Evolutionary conservation across 1,139 yeast species (phyloP), one percentile per base, ranked within the genome.

Genomic region (Diutina ranongensis): DNA sequence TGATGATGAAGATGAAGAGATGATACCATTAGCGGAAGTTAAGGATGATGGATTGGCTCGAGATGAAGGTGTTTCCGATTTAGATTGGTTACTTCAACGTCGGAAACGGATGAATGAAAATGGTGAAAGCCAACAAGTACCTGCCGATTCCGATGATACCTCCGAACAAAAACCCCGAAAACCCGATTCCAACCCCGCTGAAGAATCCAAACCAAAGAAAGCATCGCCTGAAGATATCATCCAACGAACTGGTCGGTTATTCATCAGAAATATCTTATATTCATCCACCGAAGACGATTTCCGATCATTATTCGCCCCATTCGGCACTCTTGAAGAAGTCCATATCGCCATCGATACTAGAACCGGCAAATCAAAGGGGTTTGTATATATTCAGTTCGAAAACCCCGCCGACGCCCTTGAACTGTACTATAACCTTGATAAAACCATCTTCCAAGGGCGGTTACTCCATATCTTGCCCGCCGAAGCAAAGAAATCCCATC

Each of bases 401-500:
- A 68, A 76, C 50, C 71, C 83, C 10, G 74, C 72, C 13, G 82
- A 83, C 56, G 98, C 98, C 0, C 78, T 83, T 1, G 59, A 66
- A 28, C 97, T 97, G 0, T 89, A 70, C 59, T 64, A 72, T 45
- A 74, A 72, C 10, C 67, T 89, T 47, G 98, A 92, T 61, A 88
- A 88, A 57, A 83, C 85, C 56, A 83, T 87, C 58, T 92, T 86
- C 68, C 97, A 92, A 64, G 98, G 99, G 46, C 78, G 99, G 54
- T 71, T 94, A 47, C 65, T 92, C 47, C 98, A 92, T 63, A 83
- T 94, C 49, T 67, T 94, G 47, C 92, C 97, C 3, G 97, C 83
- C 1, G 82, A 86, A 46, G 77, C 76, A 48, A 88, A 87, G 64
- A 85, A 87, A 52, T 76, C 76, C 48, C 94, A 84, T 57, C 71